These are phyloP conservation scores for Colletotrichum sp. DNA, from an alignment of 2,329 filamentous ascomycete genomes.

Conservation along the genomic window DNA sequence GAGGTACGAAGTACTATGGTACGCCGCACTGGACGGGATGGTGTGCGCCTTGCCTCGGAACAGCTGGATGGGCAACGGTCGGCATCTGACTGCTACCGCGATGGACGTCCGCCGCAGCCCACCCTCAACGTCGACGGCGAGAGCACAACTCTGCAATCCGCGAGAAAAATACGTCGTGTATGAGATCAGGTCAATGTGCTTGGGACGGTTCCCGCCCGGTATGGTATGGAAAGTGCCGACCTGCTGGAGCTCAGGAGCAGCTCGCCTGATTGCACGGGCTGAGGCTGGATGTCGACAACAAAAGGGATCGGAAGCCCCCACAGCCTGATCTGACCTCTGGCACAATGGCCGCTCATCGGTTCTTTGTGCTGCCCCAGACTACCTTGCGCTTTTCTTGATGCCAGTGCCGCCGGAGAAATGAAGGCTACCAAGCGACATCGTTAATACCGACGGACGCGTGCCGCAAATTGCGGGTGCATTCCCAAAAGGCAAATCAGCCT, in stretches of 20 bases:
- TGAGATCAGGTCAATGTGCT: not conserved
- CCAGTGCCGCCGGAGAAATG: not conserved
- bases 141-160: not conserved
- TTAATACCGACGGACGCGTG: not conserved
- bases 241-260: not conserved
- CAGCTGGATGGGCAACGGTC: slow-evolving; percentile 3
- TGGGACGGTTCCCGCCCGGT: not conserved
- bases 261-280: not conserved
- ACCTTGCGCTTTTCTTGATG: not conserved
- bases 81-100: slow-evolving; percentile 3
- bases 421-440: not conserved
- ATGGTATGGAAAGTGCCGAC: not conserved
- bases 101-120: not conserved
- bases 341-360: not conserved
- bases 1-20: not conserved
- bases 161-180: not conserved
- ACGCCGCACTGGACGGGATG: not conserved
- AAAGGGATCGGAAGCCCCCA: not conserved
- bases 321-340: not conserved
- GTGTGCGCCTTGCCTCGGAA: slow-evolving; percentile 5
- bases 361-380: not conserved
- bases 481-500: not conserved
- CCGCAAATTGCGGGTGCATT: not conserved
- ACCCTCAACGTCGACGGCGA: not conserved
- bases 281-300: not conserved